Conservation (phyloP, 164 flowering plant genomes). For the Aristolochia californica region DNA sequence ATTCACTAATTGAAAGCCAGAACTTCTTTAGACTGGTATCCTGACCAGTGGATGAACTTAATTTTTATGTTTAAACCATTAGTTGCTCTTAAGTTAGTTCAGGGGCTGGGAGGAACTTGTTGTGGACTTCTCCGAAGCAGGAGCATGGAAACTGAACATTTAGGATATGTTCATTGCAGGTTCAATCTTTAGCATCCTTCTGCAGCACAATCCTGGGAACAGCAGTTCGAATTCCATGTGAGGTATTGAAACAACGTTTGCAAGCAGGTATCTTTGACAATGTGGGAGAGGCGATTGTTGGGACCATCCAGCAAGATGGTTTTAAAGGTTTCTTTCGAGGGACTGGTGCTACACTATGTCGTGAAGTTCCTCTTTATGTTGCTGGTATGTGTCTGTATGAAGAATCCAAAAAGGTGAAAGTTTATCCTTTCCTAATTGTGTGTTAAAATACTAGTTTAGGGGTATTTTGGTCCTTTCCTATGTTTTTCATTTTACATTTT, state of each 20-base stretch:
- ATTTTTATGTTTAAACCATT: no score
- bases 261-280: conserved; percentile 94
- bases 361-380: conserved; percentile 97
- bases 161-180: conserved; percentile 28
- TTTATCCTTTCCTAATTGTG: not conserved
- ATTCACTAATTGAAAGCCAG: no score
- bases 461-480: no score
- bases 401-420: conserved; percentile 85
- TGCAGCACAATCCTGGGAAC: conserved; percentile 95
- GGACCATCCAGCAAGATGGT: conserved; percentile 91
- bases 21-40: no score
- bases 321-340: conserved; percentile 93
- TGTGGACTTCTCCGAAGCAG: no score
- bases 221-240: conserved; percentile 93
- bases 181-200: conserved; percentile 88
- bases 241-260: conserved; percentile 87
- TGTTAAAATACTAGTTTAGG: no score
- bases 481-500: no score
- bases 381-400: conserved; percentile 98
- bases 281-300: conserved; percentile 89
- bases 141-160: no score
- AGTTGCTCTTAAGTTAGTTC: no score
- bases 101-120: no score
- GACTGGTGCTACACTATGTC: conserved; percentile 91
- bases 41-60: no score